A percentile compares a stretch with the other conserved stretches of the same genome.
These are phyloP conservation scores for Heliamphora pulchella DNA, from an alignment of 179 eudicot genomes.

Conservation along the genomic window DNA sequence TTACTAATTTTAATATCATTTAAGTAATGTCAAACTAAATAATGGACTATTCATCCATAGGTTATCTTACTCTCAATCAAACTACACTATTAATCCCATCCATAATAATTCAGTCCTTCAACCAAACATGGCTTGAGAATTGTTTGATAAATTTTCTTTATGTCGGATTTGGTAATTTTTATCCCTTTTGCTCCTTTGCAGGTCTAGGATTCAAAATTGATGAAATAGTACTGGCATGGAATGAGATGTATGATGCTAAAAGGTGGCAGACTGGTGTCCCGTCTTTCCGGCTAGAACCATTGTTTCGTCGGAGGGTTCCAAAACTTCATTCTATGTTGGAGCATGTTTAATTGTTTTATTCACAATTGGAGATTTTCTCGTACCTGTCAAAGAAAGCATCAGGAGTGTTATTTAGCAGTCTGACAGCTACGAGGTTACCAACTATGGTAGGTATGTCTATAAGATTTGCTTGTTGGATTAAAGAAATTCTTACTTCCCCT, in stretches of 20 bases:
- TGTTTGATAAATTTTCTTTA: neutral
- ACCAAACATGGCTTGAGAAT: neutral
- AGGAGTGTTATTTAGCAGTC: slow-evolving; percentile 23
- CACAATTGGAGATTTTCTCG: slow-evolving; percentile 9
- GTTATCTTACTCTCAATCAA: too few species aligned
- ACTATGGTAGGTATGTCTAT: slow-evolving; percentile 29
- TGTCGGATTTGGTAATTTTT: slow-evolving; percentile 7
- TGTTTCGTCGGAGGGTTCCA: slow-evolving; percentile 73
- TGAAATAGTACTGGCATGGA: slow-evolving; percentile 94
- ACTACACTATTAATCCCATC: too few species aligned
- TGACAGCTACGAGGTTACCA: slow-evolving; percentile 23
- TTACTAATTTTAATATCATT: too few species aligned
- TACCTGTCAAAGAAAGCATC: slow-evolving; percentile 18
- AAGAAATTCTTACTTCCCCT: neutral
- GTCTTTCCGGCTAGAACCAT: slow-evolving; percentile 73
- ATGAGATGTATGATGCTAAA: slow-evolving; percentile 94
- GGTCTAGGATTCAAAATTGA: slow-evolving; percentile 79
- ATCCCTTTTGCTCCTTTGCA: slow-evolving; percentile 18
- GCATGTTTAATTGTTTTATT: slow-evolving; percentile 28
- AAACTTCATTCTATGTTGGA: slow-evolving; percentile 69
- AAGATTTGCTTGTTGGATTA: slow-evolving; percentile 1
- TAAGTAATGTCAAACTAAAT: too few species aligned
- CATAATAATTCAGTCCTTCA: too few species aligned
- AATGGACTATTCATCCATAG: too few species aligned
- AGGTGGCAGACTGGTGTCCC: slow-evolving; percentile 83